A percentile compares a stretch with the other conserved stretches of the same genome.
Evolutionary conservation across 2,329 filamentous ascomycete genomes (phyloP).

Genomic region (Pseudogymnoascus sp.): DNA sequence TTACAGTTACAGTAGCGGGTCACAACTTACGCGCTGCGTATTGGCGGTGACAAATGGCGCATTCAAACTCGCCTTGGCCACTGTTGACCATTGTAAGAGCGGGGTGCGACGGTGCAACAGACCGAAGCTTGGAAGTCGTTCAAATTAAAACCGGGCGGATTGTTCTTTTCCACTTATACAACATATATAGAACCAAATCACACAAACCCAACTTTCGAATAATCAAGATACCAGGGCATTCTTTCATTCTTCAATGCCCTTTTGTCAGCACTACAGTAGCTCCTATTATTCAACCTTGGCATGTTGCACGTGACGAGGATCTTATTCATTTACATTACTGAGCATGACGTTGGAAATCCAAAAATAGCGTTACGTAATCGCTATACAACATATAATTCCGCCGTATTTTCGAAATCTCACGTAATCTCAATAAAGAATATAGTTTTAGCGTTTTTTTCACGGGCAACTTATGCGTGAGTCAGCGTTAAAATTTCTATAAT

Average conservation of each 20-base stretch:
- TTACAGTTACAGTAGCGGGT: not conserved
- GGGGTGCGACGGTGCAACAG: not conserved
- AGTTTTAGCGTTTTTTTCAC: not conserved
- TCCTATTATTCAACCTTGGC: not conserved
- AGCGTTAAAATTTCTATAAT: not conserved
- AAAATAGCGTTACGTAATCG: not conserved
- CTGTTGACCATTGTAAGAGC: not conserved
- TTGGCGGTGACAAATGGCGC: constrained; percentile 11
- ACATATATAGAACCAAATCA: not conserved
- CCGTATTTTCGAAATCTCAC: not conserved
- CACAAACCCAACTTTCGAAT: not conserved
- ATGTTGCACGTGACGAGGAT: not conserved
- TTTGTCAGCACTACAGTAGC: constrained; percentile 6
- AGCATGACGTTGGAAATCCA: not conserved
- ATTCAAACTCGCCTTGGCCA: constrained; percentile 4
- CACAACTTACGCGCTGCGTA: constrained; percentile 11
- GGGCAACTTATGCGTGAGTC: not conserved
- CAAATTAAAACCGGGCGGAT: not conserved
- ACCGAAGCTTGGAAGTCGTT: not conserved
- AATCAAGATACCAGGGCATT: not conserved
- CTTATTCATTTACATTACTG: not conserved
- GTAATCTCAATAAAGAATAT: not conserved
- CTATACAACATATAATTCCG: not conserved
- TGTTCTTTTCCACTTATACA: not conserved
- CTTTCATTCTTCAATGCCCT: not conserved